Evolutionary conservation across 2,329 filamentous ascomycete genomes (phyloP), one percentile per base, ranked within the genome.

Genomic region (Tolypocladium endophyticum): DNA sequence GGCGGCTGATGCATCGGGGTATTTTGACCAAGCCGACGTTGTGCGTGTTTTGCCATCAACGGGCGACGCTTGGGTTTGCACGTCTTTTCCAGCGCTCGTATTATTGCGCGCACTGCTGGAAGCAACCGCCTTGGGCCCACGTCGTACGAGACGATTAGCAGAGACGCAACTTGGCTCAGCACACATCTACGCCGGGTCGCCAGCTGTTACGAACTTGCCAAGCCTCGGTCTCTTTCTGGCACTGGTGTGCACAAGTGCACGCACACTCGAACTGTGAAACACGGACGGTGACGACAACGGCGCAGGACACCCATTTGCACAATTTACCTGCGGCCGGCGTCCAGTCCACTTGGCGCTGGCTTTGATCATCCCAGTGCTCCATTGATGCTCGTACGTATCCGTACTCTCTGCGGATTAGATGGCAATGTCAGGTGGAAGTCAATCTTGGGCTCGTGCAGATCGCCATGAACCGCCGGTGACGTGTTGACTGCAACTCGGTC

Each of bases 261-360:
- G 50, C 50, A 55, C 58, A 47, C 12, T 41, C 28, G 28, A 35
- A 52, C 33, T 28, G 36, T 58, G 58, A 55, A 60, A 58, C 61
- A 60, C 60, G 43, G 20, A 61, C 58, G 57, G 52, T 55, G 60
- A 59, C 38, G 57, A 25, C 38, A 54, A 25, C 25, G 28, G 43
- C 41, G 56, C 33, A 38, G 35, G 43, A n/a, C 43, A 30, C 43
- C 20, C 43, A 50, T 50, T 23, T 25, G 33, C 43, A 47, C 41
- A 36, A 57, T 18, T 14, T 23, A 16, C n/a, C n/a, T 25, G n/a
- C 14, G 23, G 35, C 55, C 30, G 20, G 33, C 56, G 36, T 50
- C 33, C 43, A 38, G 47, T 12, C 16, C 50, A 35, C 56, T 39
- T 38, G 38, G 55, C 39, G 41, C 20, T 11, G 55, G 12, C 25